Evolutionary conservation across 2,329 filamentous ascomycete species (phyloP), one percentile per base, ranked within the genome.

Genomic region (Clarireedia hainanense): DNA sequence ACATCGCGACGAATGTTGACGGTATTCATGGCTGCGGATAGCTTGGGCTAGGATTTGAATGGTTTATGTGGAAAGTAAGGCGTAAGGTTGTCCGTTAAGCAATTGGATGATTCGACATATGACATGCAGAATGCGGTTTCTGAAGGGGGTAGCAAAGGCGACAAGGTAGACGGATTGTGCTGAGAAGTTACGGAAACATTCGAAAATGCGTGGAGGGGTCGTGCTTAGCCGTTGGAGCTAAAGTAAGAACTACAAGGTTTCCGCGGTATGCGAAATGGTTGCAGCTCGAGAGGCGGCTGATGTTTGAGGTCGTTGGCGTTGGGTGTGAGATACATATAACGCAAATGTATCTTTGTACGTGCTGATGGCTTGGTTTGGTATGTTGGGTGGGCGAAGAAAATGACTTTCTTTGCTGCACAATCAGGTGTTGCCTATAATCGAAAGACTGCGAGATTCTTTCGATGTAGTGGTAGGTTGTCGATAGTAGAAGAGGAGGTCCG

Each of bases 1-100:
- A 96, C 87, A 88, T 97, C 92, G 76, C 89, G 90, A 76, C 91
- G 91, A 76, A 97, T 91, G 78, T 99, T 99, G 84, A 99, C 81
- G 78, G 89, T 91, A 82, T 89, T 86, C 94, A 97, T 97, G 76
- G 68, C 91, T 83, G 77, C 77, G 76, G 75, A 59, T 58, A 56
- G 24, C 27, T 58, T 55, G 56, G 53, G 50, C 47, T 56, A 58
- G 58, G 57, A 43, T 61, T 39, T 53, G 54, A 58, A 53, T 47
- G 39, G 43, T 57, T 56, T 60, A 42, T 57, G 40, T 57, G 49
- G 55, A 54, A 47, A 52, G 55, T 63, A 50, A 58, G 57, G 47
- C 48, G 58, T 46, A 51, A 56, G 52, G 57, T 56, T 55, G 59
- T 61, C 60, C 53, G 48, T 62, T 63, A 61, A 23, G 55, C 53